Evolutionary conservation across 176 grass and related monocot species (phyloP).

Genomic region (Poa pratensis): DNA sequence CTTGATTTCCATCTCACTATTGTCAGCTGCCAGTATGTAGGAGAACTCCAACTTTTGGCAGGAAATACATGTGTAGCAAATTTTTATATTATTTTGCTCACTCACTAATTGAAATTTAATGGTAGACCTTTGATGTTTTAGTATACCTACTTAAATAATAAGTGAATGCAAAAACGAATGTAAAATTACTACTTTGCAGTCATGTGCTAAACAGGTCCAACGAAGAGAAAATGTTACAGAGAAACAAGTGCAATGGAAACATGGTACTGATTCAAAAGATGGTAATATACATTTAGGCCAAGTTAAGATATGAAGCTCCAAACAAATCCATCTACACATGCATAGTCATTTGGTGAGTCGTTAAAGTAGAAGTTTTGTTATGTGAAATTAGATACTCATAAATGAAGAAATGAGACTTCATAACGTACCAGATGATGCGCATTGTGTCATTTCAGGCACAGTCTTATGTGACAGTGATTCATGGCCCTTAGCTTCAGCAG

Average conservation of each 20-base stretch:
- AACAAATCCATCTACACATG: conserved; percentile 12
- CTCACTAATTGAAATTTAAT: conserved; percentile 26
- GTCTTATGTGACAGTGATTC: conserved; percentile 53
- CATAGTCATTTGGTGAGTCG: neutral
- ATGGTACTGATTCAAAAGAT: conserved; percentile 18
- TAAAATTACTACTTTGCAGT: neutral
- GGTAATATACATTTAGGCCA: conserved; percentile 23
- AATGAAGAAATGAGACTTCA: conserved; percentile 31
- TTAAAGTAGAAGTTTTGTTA: conserved; percentile 8
- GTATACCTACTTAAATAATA: neutral
- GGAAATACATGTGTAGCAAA: neutral
- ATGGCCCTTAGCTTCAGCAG: conserved; percentile 52
- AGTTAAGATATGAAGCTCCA: neutral
- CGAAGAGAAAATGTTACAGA: neutral
- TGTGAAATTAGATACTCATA: conserved; percentile 29
- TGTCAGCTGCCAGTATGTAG: neutral
- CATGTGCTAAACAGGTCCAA: neutral
- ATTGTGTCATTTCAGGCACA: conserved; percentile 49
- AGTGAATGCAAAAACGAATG: neutral
- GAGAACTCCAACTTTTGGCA: conserved; percentile 4
- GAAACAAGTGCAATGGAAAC: neutral
- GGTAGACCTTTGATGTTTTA: neutral
- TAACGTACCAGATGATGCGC: conserved; percentile 50
- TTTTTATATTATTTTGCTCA: neutral
- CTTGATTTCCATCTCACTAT: conserved; percentile 6